These are phyloP conservation scores for Cladosporium oxysporum DNA, from an alignment of 2,329 filamentous ascomycete genomes.

Conservation along the genomic window DNA sequence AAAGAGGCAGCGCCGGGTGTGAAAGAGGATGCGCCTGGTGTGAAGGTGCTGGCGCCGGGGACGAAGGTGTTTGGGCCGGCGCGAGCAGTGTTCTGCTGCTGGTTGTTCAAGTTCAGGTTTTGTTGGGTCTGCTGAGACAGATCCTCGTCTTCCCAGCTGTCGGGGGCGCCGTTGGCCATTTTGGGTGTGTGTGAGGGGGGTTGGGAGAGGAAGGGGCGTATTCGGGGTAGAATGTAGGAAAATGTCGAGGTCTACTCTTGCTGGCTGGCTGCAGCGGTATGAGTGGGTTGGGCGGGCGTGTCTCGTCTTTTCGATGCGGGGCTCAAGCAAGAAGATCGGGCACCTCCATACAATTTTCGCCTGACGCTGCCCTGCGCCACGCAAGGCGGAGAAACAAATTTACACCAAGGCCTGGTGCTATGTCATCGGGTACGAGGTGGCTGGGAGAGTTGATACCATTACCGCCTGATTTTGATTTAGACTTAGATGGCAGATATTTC, in stretches of 20 bases:
- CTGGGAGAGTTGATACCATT: neutral
- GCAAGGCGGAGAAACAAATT: neutral
- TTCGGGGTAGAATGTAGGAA: neutral
- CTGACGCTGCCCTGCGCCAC: neutral
- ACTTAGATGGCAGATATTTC: neutral
- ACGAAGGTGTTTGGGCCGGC: constrained; percentile 16
- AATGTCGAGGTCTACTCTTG: neutral
- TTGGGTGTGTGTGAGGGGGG: neutral
- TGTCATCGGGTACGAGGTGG: neutral
- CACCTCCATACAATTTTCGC: constrained; percentile 1
- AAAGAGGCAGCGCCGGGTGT: constrained; percentile 40
- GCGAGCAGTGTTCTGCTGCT: constrained; percentile 21
- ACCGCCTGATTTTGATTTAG: neutral
- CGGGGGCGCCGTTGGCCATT: constrained; percentile 34
- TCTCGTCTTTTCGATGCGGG: neutral
- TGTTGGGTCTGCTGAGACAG: constrained; percentile 42
- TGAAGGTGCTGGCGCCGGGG: constrained; percentile 30
- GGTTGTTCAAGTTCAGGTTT: constrained; percentile 37
- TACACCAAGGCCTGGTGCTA: neutral
- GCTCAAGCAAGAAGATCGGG: neutral
- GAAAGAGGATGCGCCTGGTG: constrained; percentile 35
- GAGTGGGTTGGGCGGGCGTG: neutral
- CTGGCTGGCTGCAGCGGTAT: constrained; percentile 1
- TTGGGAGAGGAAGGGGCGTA: neutral
- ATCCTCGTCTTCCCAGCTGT: constrained; percentile 76